Conservation (phyloP, 208 protist genomes). For the Wallacemonas rigidus region DNA sequence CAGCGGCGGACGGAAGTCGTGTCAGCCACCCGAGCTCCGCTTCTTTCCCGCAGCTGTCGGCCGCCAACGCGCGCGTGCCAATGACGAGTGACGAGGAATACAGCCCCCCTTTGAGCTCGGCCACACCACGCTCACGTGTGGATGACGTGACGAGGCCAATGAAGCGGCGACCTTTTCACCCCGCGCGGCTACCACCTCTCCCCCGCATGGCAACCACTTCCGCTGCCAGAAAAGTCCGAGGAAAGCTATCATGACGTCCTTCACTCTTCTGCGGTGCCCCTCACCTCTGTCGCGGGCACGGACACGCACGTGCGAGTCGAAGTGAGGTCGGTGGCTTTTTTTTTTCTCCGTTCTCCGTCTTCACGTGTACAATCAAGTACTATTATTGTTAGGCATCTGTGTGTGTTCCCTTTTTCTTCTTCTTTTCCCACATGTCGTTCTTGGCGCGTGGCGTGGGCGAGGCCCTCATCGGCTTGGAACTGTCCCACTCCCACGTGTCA, state of each 20-base stretch:
- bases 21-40: not conserved
- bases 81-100: constrained; percentile 2
- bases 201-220: constrained; percentile 10
- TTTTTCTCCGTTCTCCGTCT: not conserved
- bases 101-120: not conserved
- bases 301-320: too few species aligned
- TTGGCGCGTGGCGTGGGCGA: too few species aligned
- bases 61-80: not conserved
- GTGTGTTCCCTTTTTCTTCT: constrained; percentile 5
- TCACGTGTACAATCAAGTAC: not conserved
- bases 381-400: not conserved
- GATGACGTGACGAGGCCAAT: not conserved
- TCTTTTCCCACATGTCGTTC: not conserved
- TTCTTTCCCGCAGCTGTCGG: not conserved
- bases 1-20: not conserved
- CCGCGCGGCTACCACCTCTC: constrained; percentile 10
- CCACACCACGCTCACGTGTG: not conserved
- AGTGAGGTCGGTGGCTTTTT: not conserved
- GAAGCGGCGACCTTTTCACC: constrained; percentile 10
- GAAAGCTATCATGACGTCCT: not conserved
- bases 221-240: not conserved
- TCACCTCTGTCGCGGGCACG: too few species aligned
- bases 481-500: too few species aligned
- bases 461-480: too few species aligned
- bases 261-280: too few species aligned